These are phyloP conservation scores for Botryotinia convoluta DNA, from an alignment of 2,329 filamentous ascomycete species.

Conservation along the genomic window DNA sequence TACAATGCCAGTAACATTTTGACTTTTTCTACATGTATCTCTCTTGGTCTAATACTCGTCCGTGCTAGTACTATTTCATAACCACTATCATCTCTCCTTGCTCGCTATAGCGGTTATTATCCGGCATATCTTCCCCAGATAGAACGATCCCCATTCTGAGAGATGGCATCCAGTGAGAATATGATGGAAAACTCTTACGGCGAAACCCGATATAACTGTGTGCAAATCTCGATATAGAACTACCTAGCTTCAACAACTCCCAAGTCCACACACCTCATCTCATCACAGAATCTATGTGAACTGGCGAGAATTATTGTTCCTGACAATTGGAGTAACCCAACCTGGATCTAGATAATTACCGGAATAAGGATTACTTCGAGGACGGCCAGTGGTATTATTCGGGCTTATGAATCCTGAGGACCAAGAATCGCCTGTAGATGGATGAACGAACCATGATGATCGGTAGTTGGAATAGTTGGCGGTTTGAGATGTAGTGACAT, in stretches of 20 bases:
- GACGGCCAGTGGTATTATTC: too few relatives aligned
- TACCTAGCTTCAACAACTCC: background rate
- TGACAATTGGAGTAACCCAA: too few relatives aligned
- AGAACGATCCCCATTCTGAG: background rate
- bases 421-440: too few relatives aligned
- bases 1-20: background rate
- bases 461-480: too few relatives aligned
- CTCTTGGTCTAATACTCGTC: background rate
- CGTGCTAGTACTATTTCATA: background rate
- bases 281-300: background rate
- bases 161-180: background rate
- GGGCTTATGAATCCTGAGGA: too few relatives aligned
- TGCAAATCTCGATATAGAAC: too few relatives aligned
- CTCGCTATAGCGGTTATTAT: accelerated
- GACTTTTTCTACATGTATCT: background rate
- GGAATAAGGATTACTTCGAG: too few relatives aligned
- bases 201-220: background rate
- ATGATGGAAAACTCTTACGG: too few relatives aligned
- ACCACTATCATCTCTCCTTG: background rate
- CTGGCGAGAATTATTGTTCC: too few relatives aligned
- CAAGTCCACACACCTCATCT: background rate
- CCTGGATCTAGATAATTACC: too few relatives aligned
- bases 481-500: too few relatives aligned
- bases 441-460: too few relatives aligned
- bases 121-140: background rate